phyloP scores from a whole-genome alignment of 495 filamentous ascomycete species.

The Daldinia concentrica region DNA sequence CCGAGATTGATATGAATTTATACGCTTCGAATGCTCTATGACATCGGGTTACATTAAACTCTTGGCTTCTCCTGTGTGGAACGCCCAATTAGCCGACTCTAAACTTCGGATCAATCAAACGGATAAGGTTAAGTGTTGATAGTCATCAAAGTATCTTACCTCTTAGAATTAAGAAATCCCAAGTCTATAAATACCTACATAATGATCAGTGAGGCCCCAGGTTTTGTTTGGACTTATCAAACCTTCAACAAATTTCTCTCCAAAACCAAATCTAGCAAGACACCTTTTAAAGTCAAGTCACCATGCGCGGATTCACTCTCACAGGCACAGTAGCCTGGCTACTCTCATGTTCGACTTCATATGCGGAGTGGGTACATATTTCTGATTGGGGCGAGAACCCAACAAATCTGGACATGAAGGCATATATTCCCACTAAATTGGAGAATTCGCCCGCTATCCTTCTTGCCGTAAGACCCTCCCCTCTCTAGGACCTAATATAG shows the following conservation, averaged over 20 bases:
- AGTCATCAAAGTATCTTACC: neutral
- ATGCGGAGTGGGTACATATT: conserved; percentile 36
- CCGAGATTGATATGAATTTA: conserved; percentile 32
- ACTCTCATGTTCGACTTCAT: conserved; percentile 11
- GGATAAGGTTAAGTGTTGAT: conserved; percentile 5
- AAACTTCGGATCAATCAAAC: conserved; percentile 18
- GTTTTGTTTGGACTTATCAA: neutral
- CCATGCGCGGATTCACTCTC: conserved; percentile 12
- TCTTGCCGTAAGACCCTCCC: conserved; percentile 47
- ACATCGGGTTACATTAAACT: conserved; percentile 25
- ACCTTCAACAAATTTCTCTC: neutral
- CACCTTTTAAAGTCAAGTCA: neutral
- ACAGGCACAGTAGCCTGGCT: conserved; percentile 14
- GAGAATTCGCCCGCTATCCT: conserved; percentile 51
- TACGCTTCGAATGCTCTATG: conserved; percentile 7
- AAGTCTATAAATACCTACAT: conserved; percentile 15
- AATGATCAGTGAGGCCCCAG: neutral
- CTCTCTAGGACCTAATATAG: no score
- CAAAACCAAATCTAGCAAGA: neutral
- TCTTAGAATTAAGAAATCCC: neutral
- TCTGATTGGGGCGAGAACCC: conserved; percentile 52
- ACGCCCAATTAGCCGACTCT: conserved; percentile 31
- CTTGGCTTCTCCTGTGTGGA: conserved; percentile 26
- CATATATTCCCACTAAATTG: conserved; percentile 51
- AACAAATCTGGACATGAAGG: conserved; percentile 51